Conservation (phyloP, 805 yeast genomes). For the Pichia exigua region DNA sequence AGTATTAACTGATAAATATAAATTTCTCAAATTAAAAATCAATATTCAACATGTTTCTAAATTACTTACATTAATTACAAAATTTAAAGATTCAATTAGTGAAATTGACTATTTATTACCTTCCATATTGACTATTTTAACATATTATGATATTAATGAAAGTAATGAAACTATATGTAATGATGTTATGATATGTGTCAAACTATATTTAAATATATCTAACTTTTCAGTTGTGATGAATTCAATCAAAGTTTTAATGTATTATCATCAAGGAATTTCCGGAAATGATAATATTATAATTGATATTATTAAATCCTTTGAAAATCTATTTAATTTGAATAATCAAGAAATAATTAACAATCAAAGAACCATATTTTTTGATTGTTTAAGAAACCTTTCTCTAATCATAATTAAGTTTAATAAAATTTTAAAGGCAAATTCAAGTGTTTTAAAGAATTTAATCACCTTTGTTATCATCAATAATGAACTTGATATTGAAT, state of each 20-base stretch:
- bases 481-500: slow-evolving; percentile 53
- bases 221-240: slow-evolving; percentile 2
- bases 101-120: slow-evolving; percentile 38
- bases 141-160: neutral
- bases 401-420: slow-evolving; percentile 2
- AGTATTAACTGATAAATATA: neutral
- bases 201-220: neutral
- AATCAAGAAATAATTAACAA: neutral
- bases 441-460: neutral
- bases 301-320: neutral
- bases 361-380: slow-evolving; percentile 1
- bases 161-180: neutral
- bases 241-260: slow-evolving; percentile 3
- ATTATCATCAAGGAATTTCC: neutral
- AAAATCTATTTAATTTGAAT: neutral
- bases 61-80: slow-evolving; percentile 17
- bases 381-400: slow-evolving; percentile 5
- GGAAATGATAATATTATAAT: neutral
- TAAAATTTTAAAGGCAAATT: neutral
- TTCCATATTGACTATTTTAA: slow-evolving; percentile 36
- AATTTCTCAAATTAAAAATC: neutral
- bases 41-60: slow-evolving; percentile 2
- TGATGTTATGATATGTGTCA: slow-evolving; percentile 3
- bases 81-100: slow-evolving; percentile 9
- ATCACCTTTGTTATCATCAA: neutral